Percentiles rank a stretch among this genome's conserved stretches.
These are phyloP conservation scores for Linaria vulgaris DNA, from an alignment of 257 asterid species.

Conservation along the genomic window DNA sequence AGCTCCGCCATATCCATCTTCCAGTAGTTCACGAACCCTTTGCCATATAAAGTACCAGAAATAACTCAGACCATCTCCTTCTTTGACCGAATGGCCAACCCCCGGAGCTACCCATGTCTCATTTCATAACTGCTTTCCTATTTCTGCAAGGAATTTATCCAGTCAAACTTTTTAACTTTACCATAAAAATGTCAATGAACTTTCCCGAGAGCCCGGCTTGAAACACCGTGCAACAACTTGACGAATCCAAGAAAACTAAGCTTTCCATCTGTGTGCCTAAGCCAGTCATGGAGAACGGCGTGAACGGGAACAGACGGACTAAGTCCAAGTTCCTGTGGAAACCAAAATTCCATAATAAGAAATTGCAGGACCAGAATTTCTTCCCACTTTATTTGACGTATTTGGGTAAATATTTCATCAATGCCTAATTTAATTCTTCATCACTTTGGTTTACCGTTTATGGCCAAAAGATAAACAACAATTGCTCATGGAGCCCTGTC, in stretches of 20 bases:
- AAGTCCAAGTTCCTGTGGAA: constrained; percentile 91
- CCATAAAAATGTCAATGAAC: constrained; percentile 41
- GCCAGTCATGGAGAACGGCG: constrained; percentile 87
- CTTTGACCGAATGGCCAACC: too few species aligned
- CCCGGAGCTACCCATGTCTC: background rate
- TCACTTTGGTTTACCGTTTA: too few species aligned
- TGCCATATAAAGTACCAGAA: too few species aligned
- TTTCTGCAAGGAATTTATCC: background rate
- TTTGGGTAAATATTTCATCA: too few species aligned
- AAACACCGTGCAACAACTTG: constrained; percentile 73
- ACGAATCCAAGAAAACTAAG: constrained; percentile 84
- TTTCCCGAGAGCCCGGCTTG: constrained; percentile 71
- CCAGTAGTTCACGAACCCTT: background rate
- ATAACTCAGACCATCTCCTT: too few species aligned
- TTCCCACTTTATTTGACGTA: background rate
- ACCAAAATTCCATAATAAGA: background rate
- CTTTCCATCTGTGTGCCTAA: constrained; percentile 82
- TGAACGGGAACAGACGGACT: constrained; percentile 82
- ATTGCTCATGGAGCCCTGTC: too few species aligned
- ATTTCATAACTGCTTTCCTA: background rate
- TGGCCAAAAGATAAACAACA: too few species aligned
- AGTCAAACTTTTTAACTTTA: background rate
- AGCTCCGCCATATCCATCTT: background rate
- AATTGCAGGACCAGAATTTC: background rate
- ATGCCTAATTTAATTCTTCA: too few species aligned